Evolutionary conservation across 257 asterid species (phyloP).

Genomic region (Linderniella brevidens): DNA sequence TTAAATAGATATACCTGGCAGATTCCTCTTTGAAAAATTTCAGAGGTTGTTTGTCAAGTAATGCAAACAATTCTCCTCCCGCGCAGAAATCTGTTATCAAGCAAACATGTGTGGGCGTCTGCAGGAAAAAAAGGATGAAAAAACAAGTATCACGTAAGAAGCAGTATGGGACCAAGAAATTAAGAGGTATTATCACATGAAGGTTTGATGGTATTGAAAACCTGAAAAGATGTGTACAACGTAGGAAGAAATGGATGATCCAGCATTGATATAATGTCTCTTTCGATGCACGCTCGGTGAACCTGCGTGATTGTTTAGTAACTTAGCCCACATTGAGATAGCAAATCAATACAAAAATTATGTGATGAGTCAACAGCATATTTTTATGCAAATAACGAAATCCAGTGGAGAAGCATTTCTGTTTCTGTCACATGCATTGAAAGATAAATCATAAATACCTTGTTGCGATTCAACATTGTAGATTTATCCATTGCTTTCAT

Average conservation of each 20-base stretch:
- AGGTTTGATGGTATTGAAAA: slow-evolving; percentile 10
- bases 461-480: too few species aligned
- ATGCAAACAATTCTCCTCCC: slow-evolving; percentile 88
- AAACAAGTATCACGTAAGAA: slow-evolving; percentile 7
- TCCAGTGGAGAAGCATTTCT: too few species aligned
- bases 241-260: slow-evolving; percentile 98
- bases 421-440: too few species aligned
- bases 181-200: too few species aligned
- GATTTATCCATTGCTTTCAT: too few species aligned
- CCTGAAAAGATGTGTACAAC: slow-evolving; percentile 81
- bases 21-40: slow-evolving; percentile 88
- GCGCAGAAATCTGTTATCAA: slow-evolving; percentile 92
- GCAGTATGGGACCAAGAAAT: too few species aligned
- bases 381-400: too few species aligned
- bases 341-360: too few species aligned
- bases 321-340: too few species aligned
- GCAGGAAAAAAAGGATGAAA: slow-evolving; percentile 21
- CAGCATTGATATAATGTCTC: slow-evolving; percentile 70
- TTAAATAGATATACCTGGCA: slow-evolving; percentile 39
- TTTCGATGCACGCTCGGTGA: slow-evolving; percentile 87
- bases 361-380: too few species aligned
- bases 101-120: slow-evolving; percentile 96
- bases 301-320: slow-evolving; percentile 32
- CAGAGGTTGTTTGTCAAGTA: slow-evolving; percentile 95
- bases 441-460: too few species aligned